Evolutionary conservation across 176 grass and related monocot genomes (phyloP).

Genomic region (Otatea glauca): DNA sequence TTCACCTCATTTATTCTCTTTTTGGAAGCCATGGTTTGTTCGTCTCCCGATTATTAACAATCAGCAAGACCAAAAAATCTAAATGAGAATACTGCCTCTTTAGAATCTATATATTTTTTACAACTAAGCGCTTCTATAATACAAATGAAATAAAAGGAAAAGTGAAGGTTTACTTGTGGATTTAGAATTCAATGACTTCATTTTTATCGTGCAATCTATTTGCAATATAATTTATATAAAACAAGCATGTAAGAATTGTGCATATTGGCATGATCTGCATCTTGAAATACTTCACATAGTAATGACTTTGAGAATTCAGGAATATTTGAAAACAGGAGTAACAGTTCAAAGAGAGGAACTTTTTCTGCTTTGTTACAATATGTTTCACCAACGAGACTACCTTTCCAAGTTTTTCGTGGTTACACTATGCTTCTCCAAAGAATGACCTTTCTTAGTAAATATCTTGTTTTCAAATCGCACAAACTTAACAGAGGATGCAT

Average conservation of each 20-base stretch:
- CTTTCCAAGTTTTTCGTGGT: background rate
- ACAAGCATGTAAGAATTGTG: background rate
- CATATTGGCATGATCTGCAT: background rate
- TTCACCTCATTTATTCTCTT: slow-evolving; percentile 87
- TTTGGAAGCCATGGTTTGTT: slow-evolving; percentile 92
- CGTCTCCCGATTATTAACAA: slow-evolving; percentile 86
- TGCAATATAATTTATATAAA: background rate
- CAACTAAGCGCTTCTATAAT: background rate
- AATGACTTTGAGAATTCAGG: background rate
- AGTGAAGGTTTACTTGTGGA: background rate
- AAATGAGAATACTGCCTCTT: slow-evolving; percentile 18
- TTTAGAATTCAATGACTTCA: background rate
- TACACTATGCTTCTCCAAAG: slow-evolving; percentile 1
- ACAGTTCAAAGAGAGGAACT: slow-evolving; percentile 7
- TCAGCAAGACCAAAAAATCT: slow-evolving; percentile 46
- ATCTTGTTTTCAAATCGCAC: background rate
- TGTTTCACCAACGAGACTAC: background rate
- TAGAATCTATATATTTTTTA: background rate
- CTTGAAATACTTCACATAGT: background rate
- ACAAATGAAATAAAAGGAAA: slow-evolving; percentile 2
- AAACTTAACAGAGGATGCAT: background rate
- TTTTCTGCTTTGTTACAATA: background rate
- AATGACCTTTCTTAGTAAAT: background rate
- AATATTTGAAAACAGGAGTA: background rate
- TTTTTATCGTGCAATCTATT: slow-evolving; percentile 5